phyloP scores from a whole-genome alignment of 106 monocot genomes.

The Acorus gramineus region DNA sequence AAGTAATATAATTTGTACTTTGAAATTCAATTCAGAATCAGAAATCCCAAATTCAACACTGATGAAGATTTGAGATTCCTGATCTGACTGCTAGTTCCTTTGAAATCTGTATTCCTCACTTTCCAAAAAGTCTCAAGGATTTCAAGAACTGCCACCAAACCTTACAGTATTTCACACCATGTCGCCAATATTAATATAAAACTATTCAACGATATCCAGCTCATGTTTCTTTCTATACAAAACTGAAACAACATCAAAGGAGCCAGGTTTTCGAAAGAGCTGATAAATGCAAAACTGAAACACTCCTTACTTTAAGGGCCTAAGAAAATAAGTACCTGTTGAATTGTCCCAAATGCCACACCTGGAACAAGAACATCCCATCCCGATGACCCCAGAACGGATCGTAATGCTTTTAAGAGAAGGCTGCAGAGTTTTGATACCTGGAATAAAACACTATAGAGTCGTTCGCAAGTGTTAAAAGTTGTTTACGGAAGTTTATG shows the following conservation, averaged over 20 bases:
- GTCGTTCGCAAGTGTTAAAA: slow-evolving; percentile 9
- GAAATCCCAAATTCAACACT: neutral
- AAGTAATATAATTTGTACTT: no score
- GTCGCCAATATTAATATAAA: no score
- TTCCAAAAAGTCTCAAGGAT: no score
- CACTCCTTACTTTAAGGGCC: no score
- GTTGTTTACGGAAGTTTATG: neutral
- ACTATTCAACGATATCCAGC: no score
- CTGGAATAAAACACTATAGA: slow-evolving; percentile 78
- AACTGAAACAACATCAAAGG: no score
- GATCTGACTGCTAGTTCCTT: neutral
- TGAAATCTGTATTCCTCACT: no score
- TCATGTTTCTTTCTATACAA: no score
- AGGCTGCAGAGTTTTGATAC: slow-evolving; percentile 80
- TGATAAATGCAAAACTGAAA: no score
- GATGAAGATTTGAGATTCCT: neutral
- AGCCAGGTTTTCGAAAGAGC: no score
- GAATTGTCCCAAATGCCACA: slow-evolving; percentile 58
- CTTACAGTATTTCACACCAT: no score
- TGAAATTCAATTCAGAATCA: neutral
- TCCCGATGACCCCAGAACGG: slow-evolving; percentile 49
- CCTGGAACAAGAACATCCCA: slow-evolving; percentile 97
- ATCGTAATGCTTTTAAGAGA: slow-evolving; percentile 58
- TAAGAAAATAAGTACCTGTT: slow-evolving; percentile 30
- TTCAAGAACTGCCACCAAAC: no score